phyloP scores from a whole-genome alignment of 306 rosid species.

The Spatholobus suberectus region DNA sequence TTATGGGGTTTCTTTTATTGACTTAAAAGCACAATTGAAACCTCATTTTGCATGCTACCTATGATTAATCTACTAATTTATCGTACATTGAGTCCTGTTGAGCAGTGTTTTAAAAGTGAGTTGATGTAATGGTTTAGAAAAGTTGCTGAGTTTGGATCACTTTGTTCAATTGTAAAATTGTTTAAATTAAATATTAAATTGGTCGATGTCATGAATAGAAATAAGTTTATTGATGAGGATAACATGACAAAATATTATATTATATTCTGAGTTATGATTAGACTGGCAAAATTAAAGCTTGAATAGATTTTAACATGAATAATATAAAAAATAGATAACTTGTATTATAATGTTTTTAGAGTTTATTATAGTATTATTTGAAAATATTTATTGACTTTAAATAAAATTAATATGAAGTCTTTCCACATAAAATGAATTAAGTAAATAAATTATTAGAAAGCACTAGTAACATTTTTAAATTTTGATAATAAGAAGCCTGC shows the following conservation, averaged over 20 bases:
- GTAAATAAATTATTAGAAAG: too few species aligned
- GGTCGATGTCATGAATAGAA: not conserved
- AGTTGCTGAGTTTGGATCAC: not conserved
- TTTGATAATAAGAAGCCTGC: not conserved
- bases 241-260: not conserved
- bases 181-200: not conserved
- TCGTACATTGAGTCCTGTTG: not conserved
- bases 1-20: slow-evolving; percentile 29
- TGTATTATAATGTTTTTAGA: not conserved
- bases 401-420: not conserved
- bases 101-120: not conserved
- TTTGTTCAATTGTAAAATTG: not conserved
- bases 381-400: not conserved
- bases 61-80: slow-evolving; percentile 9
- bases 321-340: not conserved
- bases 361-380: not conserved
- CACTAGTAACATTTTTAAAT: not conserved
- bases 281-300: not conserved
- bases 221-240: not conserved
- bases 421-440: not conserved
- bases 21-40: not conserved
- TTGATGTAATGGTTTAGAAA: not conserved
- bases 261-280: not conserved
- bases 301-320: not conserved
- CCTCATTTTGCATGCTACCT: slow-evolving; percentile 11